Evolutionary conservation across 2,329 filamentous ascomycete species (phyloP).

Genomic region (Exophiala dermatitidis): DNA sequence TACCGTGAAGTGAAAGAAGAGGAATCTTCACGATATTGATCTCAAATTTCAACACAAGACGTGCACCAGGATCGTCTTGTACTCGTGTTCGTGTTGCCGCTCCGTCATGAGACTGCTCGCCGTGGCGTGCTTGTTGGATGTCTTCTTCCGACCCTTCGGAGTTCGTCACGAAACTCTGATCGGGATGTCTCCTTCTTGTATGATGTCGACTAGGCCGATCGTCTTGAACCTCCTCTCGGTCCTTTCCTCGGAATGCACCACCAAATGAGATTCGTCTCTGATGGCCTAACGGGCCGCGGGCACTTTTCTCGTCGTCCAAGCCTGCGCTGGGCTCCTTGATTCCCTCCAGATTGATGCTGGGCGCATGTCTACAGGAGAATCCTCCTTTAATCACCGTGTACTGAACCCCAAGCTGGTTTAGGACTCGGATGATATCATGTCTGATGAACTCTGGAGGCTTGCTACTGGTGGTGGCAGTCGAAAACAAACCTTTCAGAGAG

Average conservation of each 20-base stretch:
- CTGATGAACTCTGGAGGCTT: conserved; percentile 82
- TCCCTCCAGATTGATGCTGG: conserved; percentile 80
- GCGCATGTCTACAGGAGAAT: conserved; percentile 79
- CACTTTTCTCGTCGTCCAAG: conserved; percentile 40
- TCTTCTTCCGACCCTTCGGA: conserved; percentile 82
- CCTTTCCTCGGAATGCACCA: conserved; percentile 54
- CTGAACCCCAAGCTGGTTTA: conserved; percentile 82
- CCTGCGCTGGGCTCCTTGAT: conserved; percentile 47
- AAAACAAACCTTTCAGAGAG: conserved; percentile 92
- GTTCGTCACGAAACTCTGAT: conserved; percentile 70
- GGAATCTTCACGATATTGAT: conserved; percentile 98
- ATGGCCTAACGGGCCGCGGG: conserved; percentile 50
- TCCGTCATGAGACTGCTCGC: conserved; percentile 52
- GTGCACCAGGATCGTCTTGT: conserved; percentile 78
- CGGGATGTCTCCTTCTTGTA: conserved; percentile 46
- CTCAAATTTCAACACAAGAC: conserved; percentile 81
- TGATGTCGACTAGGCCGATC: conserved; percentile 37
- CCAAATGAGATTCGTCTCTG: conserved; percentile 78
- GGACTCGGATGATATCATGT: conserved; percentile 79
- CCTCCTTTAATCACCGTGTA: conserved; percentile 89
- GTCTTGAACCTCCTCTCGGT: conserved; percentile 65
- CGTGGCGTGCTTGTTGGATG: conserved; percentile 41
- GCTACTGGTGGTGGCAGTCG: conserved; percentile 90
- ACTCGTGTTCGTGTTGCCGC: conserved; percentile 90
- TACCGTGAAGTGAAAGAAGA: conserved; percentile 81